Evolutionary conservation across 345 rosid genomes (phyloP).

Genomic region (Acer yangbiense): DNA sequence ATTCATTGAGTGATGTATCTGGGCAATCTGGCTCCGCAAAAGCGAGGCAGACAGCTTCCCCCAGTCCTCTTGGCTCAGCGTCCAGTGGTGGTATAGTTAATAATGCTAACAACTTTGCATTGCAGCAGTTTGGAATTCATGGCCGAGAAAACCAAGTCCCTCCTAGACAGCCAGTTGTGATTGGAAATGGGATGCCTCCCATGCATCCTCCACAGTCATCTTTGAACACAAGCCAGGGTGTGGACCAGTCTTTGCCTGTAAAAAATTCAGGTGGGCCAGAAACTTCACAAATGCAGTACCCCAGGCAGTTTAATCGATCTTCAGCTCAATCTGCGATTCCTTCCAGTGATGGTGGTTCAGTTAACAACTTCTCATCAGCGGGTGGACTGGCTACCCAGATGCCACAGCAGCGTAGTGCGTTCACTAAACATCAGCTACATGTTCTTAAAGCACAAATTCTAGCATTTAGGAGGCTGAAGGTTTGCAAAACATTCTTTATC

Average conservation of each 20-base stretch:
- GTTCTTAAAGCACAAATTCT: conserved; percentile 98
- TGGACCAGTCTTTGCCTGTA: conserved; percentile 55
- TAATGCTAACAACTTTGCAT: conserved; percentile 42
- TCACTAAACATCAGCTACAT: conserved; percentile 93
- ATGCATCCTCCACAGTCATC: conserved; percentile 72
- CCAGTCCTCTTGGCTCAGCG: conserved; percentile 59
- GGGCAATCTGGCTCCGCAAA: conserved; percentile 79
- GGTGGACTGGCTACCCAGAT: conserved; percentile 59
- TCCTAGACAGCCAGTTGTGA: conserved; percentile 49
- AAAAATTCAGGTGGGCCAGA: conserved; percentile 60
- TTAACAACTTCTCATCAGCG: conserved; percentile 42
- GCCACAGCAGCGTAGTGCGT: conserved; percentile 59
- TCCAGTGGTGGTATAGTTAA: conserved; percentile 49
- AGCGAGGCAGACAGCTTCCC: conserved; percentile 50
- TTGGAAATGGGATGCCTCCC: conserved; percentile 71
- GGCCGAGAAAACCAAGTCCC: conserved; percentile 69
- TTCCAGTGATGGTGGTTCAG: conserved; percentile 51
- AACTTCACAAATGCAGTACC: conserved; percentile 58
- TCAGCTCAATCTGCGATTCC: conserved; percentile 54
- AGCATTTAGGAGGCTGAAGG: conserved; percentile 97
- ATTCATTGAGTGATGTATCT: conserved; percentile 76
- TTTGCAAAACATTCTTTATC: conserved; percentile 30
- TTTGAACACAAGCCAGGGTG: conserved; percentile 48
- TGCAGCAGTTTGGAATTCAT: conserved; percentile 65
- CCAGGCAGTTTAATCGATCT: conserved; percentile 64